Evolutionary conservation across 768 basidiomycete species (phyloP).

Genomic region (Mycena leptocephala): DNA sequence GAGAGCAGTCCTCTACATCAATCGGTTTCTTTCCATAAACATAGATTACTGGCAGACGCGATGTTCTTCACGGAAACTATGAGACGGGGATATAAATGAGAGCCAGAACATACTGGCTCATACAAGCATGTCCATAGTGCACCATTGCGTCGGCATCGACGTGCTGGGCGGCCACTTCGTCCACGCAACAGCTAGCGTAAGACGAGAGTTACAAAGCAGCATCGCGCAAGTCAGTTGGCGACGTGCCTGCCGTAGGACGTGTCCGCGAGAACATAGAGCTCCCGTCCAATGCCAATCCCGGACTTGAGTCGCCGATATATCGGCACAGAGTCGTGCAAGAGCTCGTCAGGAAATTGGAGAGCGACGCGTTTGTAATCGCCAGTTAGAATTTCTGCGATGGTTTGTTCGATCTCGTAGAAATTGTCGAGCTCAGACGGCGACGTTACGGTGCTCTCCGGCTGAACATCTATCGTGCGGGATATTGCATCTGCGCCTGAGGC

Average conservation of each 20-base stretch:
- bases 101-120: constrained; percentile 81
- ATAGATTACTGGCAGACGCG: constrained; percentile 91
- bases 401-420: constrained; percentile 85
- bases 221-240: constrained; percentile 10
- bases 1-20: constrained; percentile 68
- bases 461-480: constrained; percentile 65
- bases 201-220: constrained; percentile 27
- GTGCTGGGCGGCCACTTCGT: constrained; percentile 96
- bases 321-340: constrained; percentile 88
- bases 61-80: constrained; percentile 69
- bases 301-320: constrained; percentile 81
- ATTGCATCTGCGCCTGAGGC: constrained; percentile 79
- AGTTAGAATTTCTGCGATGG: constrained; percentile 70
- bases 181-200: constrained; percentile 89
- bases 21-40: constrained; percentile 87
- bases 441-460: constrained; percentile 55
- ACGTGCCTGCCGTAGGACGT: constrained; percentile 96
- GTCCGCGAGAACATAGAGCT: constrained; percentile 95
- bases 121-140: constrained; percentile 97
- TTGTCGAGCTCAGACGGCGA: constrained; percentile 65
- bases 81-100: neutral
- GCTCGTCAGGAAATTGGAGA: constrained; percentile 96
- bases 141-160: constrained; percentile 93
- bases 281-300: constrained; percentile 59
- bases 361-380: constrained; percentile 87